A percentile compares a stretch with the other conserved stretches of the same genome.
Evolutionary conservation across 2,329 filamentous ascomycete genomes (phyloP).

Genomic region (Thelonectria blattea): DNA sequence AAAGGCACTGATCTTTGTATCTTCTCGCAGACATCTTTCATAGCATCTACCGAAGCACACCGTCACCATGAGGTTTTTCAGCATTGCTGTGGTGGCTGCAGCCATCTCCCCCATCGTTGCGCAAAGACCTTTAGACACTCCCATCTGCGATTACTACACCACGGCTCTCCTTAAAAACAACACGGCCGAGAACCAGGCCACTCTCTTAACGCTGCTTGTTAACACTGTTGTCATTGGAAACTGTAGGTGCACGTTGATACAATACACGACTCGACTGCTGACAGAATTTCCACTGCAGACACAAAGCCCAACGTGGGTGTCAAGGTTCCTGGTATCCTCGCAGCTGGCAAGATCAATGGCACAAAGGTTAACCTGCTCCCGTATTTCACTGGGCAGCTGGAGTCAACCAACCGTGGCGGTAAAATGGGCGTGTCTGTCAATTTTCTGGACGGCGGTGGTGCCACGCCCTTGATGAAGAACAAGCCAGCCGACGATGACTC

Average conservation of each 20-base stretch:
- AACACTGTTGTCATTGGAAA: slow-evolving; percentile 71
- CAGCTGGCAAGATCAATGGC: slow-evolving; percentile 55
- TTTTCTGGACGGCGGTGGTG: slow-evolving; percentile 67
- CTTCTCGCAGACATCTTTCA: not conserved
- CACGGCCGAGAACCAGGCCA: slow-evolving; percentile 63
- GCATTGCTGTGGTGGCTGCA: slow-evolving; percentile 29
- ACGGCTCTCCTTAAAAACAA: slow-evolving; percentile 64
- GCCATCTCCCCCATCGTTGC: slow-evolving; percentile 38
- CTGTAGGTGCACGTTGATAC: slow-evolving; percentile 44
- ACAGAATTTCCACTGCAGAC: slow-evolving; percentile 42
- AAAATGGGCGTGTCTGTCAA: slow-evolving; percentile 56
- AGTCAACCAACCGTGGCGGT: slow-evolving; percentile 59
- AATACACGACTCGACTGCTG: not conserved
- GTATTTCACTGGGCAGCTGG: slow-evolving; percentile 63
- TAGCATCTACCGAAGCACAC: not conserved
- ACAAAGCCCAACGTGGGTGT: slow-evolving; percentile 59
- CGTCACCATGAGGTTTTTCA: slow-evolving; percentile 36
- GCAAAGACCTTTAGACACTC: slow-evolving; percentile 55
- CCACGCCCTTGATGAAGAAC: slow-evolving; percentile 60
- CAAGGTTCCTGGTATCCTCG: slow-evolving; percentile 63
- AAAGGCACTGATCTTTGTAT: not conserved
- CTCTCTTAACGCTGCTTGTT: slow-evolving; percentile 61
- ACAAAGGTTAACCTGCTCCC: slow-evolving; percentile 61
- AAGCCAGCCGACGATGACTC: slow-evolving; percentile 56
- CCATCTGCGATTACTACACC: slow-evolving; percentile 70